Evolutionary conservation across 495 filamentous ascomycete species (phyloP).

Genomic region (Aspergillus carlsbadensis): DNA sequence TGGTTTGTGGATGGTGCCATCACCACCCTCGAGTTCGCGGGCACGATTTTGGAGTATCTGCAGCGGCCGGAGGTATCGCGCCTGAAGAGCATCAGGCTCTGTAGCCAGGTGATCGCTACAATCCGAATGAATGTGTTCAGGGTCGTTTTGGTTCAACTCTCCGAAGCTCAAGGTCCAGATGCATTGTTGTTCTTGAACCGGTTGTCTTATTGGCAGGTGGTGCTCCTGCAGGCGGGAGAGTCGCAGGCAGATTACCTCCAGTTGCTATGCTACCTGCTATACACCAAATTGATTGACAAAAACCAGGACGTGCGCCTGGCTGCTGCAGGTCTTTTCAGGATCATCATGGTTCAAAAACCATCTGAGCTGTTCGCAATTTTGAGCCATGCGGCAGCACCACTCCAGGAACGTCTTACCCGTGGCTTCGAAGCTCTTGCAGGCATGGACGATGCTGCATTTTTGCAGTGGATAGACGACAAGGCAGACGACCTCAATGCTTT

Average conservation of each 20-base stretch:
- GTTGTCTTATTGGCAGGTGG: conserved; percentile 92
- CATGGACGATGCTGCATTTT: conserved; percentile 81
- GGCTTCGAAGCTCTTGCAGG: conserved; percentile 84
- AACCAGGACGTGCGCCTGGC: conserved; percentile 65
- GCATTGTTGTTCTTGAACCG: conserved; percentile 72
- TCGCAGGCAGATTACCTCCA: conserved; percentile 73
- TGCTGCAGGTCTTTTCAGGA: conserved; percentile 82
- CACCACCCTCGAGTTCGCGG: conserved; percentile 81
- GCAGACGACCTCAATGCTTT: conserved; percentile 75
- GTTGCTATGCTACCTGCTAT: conserved; percentile 86
- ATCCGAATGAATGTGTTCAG: conserved; percentile 75
- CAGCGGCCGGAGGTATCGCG: conserved; percentile 79
- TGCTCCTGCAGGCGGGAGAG: conserved; percentile 75
- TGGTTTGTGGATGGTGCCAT: conserved; percentile 85
- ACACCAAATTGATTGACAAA: conserved; percentile 71
- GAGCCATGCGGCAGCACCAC: conserved; percentile 59
- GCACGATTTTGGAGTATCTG: conserved; percentile 79
- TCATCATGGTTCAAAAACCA: conserved; percentile 90
- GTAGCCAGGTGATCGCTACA: conserved; percentile 70
- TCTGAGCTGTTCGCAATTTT: conserved; percentile 74
- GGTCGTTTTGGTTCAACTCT: conserved; percentile 75
- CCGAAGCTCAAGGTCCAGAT: conserved; percentile 71
- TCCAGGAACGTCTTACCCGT: conserved; percentile 69
- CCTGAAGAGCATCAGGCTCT: conserved; percentile 84
- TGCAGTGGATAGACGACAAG: conserved; percentile 84